Conservation (phyloP, 2,329 filamentous ascomycete genomes). For the Colletotrichum sp. region DNA sequence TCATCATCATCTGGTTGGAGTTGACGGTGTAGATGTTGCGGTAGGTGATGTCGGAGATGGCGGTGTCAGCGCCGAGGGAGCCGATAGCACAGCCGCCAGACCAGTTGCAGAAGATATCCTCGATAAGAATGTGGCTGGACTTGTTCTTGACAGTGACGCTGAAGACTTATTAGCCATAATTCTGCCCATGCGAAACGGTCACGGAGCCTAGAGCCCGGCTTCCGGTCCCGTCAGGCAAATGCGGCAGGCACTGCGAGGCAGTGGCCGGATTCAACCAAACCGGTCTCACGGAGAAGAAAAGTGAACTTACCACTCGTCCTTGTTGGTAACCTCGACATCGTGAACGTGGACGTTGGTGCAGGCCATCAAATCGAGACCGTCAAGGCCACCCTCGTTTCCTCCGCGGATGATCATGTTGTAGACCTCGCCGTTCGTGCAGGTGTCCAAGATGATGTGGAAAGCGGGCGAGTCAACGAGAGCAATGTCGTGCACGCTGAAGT, state of each 20-base stretch:
- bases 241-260: background rate
- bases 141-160: conserved; percentile 37
- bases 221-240: background rate
- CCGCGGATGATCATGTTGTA: conserved; percentile 61
- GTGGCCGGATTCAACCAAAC: background rate
- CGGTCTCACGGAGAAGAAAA: conserved; percentile 34
- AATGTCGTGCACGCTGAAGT: conserved; percentile 55
- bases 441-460: conserved; percentile 54
- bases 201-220: background rate
- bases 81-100: conserved; percentile 65
- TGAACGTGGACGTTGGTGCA: conserved; percentile 62
- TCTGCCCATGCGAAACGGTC: background rate
- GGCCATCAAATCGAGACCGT: conserved; percentile 59
- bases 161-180: background rate
- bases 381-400: conserved; percentile 54
- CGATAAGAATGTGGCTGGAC: conserved; percentile 59
- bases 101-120: conserved; percentile 67
- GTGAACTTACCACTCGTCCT: conserved; percentile 61
- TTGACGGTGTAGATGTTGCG: conserved; percentile 62
- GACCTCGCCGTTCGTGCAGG: conserved; percentile 52
- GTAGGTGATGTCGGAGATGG: conserved; percentile 59
- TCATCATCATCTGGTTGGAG: conserved; percentile 69
- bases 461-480: conserved; percentile 51
- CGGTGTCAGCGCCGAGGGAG: conserved; percentile 52
- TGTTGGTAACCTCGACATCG: conserved; percentile 66